phyloP scores from a whole-genome alignment of 108 stramenopile genomes.

The Skeletonema tropicum region DNA sequence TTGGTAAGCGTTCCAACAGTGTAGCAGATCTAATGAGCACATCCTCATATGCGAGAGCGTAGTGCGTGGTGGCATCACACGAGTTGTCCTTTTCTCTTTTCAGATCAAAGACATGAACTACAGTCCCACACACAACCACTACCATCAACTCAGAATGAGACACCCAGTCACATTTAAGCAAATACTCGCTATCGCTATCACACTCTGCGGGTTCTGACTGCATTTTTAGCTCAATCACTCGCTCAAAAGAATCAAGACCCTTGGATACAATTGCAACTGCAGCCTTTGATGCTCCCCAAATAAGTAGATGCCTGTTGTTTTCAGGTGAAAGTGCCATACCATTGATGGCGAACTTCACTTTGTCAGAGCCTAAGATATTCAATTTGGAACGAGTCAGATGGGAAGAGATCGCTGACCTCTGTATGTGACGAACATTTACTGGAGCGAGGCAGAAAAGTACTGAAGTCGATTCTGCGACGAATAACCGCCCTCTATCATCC shows the following conservation, averaged over 20 bases:
- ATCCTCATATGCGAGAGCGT: constrained; percentile 53
- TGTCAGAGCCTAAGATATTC: constrained; percentile 55
- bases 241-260: constrained; percentile 55
- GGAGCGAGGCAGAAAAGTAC: constrained; percentile 62
- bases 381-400: constrained; percentile 53
- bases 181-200: constrained; percentile 54
- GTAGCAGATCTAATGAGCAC: constrained; percentile 47
- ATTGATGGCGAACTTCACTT: constrained; percentile 57
- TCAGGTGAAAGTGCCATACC: constrained; percentile 61
- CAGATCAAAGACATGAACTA: constrained; percentile 69
- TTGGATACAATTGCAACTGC: constrained; percentile 55
- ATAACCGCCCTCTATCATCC: constrained; percentile 69
- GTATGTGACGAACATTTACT: constrained; percentile 51
- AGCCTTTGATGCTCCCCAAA: constrained; percentile 73
- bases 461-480: constrained; percentile 62
- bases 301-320: constrained; percentile 67
- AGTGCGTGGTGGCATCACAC: constrained; percentile 45
- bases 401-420: constrained; percentile 24
- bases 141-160: constrained; percentile 64
- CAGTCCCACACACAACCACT: constrained; percentile 60
- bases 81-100: constrained; percentile 30
- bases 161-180: constrained; percentile 70
- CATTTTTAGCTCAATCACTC: constrained; percentile 55
- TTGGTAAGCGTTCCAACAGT: constrained; percentile 25
- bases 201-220: constrained; percentile 60